phyloP scores from a whole-genome alignment of 345 rosid genomes.

The Citrus unshiu region DNA sequence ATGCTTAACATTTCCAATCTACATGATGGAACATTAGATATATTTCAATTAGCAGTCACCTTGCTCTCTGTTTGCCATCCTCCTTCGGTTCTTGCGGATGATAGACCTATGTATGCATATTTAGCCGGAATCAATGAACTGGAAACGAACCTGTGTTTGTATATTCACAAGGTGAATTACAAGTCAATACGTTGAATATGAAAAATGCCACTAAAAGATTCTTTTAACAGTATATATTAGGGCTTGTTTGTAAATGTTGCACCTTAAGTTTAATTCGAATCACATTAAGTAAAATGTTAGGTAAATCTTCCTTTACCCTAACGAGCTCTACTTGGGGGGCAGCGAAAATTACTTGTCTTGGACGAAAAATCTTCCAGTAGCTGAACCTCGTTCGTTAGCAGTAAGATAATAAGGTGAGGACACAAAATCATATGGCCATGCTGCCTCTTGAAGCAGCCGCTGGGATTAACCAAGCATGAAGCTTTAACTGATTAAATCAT shows the following conservation, averaged over 20 bases:
- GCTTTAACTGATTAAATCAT: background rate
- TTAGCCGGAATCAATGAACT: constrained; percentile 34
- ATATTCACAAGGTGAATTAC: background rate
- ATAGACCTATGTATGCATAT: constrained; percentile 29
- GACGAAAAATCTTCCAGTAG: constrained; percentile 29
- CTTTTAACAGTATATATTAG: background rate
- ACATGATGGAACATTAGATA: background rate
- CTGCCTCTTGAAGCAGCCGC: constrained; percentile 33
- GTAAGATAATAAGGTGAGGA: constrained; percentile 33
- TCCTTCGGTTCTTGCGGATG: constrained; percentile 28
- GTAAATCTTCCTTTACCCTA: background rate
- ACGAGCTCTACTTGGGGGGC: background rate
- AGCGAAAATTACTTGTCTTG: constrained; percentile 22
- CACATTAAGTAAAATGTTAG: background rate
- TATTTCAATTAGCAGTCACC: constrained; percentile 1
- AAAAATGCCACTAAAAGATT: background rate
- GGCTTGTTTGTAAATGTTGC: background rate
- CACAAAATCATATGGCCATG: constrained; percentile 36
- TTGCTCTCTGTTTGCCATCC: constrained; percentile 42
- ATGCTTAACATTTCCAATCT: background rate
- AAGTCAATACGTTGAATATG: background rate
- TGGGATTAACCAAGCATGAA: constrained; percentile 13
- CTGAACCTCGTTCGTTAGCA: constrained; percentile 25
- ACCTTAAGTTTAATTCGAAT: background rate
- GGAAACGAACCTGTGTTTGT: constrained; percentile 24